Percentiles rank a stretch among this genome's conserved stretches.
Conservation (phyloP, 192 early-diverging fungal genomes). For the Jimgerdemannia flammicorona region DNA sequence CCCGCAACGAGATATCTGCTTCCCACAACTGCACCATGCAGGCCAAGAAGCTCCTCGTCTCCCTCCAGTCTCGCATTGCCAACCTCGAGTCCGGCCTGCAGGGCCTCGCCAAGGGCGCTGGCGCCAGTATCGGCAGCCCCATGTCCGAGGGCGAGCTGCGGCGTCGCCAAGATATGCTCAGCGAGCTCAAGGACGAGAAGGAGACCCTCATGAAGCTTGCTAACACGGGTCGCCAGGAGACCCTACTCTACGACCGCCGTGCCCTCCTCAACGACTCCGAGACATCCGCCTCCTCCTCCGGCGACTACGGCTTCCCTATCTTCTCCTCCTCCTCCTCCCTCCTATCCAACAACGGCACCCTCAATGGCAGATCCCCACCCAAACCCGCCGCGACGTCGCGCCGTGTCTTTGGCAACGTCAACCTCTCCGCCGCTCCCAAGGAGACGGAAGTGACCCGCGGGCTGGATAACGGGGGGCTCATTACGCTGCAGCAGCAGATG, state of each 20-base stretch:
- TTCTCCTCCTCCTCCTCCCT: neutral
- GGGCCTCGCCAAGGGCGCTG: constrained; percentile 41
- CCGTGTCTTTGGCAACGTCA: constrained; percentile 71
- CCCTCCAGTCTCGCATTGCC: constrained; percentile 40
- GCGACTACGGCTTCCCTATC: constrained; percentile 6
- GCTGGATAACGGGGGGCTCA: constrained; percentile 69
- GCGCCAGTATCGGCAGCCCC: constrained; percentile 35
- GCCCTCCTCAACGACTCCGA: constrained; percentile 24
- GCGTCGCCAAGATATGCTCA: constrained; percentile 76
- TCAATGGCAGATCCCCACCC: too few species aligned
- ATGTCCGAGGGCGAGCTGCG: constrained; percentile 72
- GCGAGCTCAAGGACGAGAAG: constrained; percentile 66
- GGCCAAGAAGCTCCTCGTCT: constrained; percentile 64
- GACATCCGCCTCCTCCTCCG: neutral
- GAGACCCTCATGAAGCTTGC: constrained; percentile 59
- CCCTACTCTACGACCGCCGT: constrained; percentile 40
- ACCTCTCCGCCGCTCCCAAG: constrained; percentile 33
- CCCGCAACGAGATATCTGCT: constrained; percentile 69
- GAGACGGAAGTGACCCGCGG: constrained; percentile 80
- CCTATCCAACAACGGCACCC: constrained; percentile 2
- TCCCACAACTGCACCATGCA: constrained; percentile 78
- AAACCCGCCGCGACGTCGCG: constrained; percentile 6
- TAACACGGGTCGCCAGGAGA: constrained; percentile 44
- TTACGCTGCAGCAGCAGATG: constrained; percentile 70
- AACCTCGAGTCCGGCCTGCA: constrained; percentile 52